A percentile compares a stretch with the other conserved stretches of the same genome.
phyloP scores from a whole-genome alignment of 2,329 filamentous ascomycete species.

The Metarhizium anisopliae region DNA sequence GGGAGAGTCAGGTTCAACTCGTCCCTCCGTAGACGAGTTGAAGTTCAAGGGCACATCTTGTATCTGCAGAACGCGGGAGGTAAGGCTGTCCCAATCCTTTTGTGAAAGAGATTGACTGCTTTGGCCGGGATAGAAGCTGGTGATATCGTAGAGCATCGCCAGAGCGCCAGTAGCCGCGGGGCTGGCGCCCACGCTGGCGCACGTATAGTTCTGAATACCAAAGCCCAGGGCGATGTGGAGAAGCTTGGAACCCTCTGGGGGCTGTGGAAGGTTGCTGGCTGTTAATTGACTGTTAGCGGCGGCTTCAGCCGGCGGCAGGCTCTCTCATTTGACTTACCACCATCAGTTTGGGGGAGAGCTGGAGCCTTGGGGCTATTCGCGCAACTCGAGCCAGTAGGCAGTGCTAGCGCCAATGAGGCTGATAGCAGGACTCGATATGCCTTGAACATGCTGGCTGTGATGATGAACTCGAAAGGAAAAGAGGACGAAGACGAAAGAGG shows the following conservation, averaged over 20 bases:
- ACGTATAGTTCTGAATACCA: constrained; percentile 63
- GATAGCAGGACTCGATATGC: constrained; percentile 24
- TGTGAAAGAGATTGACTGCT: constrained; percentile 26
- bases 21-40: constrained; percentile 16
- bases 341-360: background rate
- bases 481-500: background rate
- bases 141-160: constrained; percentile 51
- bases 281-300: background rate
- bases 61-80: constrained; percentile 29
- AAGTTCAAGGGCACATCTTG: constrained; percentile 41
- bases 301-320: background rate
- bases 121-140: constrained; percentile 39
- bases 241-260: constrained; percentile 29
- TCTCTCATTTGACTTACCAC: background rate
- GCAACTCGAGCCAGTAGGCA: constrained; percentile 15
- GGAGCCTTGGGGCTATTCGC: constrained; percentile 7
- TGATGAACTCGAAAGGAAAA: background rate
- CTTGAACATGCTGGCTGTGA: constrained; percentile 20
- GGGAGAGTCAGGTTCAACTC: constrained; percentile 20
- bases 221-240: constrained; percentile 52
- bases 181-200: constrained; percentile 26
- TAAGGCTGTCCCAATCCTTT: constrained; percentile 30
- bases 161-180: constrained; percentile 42
- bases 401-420: constrained; percentile 21
- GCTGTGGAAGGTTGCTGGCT: constrained; percentile 36